These are phyloP conservation scores for Dichotomocladium elegans DNA, from an alignment of 371 early-diverging fungal genomes.

Conservation along the genomic window DNA sequence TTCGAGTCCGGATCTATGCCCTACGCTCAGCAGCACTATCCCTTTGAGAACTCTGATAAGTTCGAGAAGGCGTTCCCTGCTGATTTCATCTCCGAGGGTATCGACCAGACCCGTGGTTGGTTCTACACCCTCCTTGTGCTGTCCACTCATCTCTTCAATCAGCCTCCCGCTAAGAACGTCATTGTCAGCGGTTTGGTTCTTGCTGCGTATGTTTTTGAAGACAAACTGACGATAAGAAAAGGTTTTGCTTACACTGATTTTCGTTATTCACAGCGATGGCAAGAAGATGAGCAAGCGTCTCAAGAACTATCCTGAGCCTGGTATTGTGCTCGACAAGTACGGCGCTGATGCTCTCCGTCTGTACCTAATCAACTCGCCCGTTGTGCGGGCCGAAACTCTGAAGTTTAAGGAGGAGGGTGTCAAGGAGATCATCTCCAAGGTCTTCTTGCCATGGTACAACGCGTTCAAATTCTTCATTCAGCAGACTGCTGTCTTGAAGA, in stretches of 20 bases:
- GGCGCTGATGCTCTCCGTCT: conserved; percentile 99
- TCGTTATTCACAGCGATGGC: conserved; percentile 72
- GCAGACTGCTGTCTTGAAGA: conserved; percentile 86
- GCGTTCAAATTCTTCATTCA: conserved; percentile 96
- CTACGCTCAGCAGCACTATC: conserved; percentile 99
- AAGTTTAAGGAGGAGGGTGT: conserved; percentile 99
- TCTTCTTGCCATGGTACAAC: conserved; percentile 99
- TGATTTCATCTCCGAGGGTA: conserved; percentile 99
- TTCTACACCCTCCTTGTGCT: conserved; percentile 99
- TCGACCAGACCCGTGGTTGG: conserved; percentile 99
- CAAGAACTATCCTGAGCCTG: conserved; percentile 99
- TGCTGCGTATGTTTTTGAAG: conserved; percentile 63
- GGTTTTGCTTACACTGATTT: too few species aligned
- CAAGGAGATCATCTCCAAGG: conserved; percentile 92
- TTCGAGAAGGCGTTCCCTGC: conserved; percentile 96
- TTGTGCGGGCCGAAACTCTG: conserved; percentile 97
- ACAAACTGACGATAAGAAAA: background rate
- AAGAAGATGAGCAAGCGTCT: conserved; percentile 99
- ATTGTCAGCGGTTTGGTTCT: conserved; percentile 99
- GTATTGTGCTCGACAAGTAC: conserved; percentile 81
- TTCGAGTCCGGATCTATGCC: conserved; percentile 99
- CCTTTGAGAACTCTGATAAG: conserved; percentile 92
- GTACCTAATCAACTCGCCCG: conserved; percentile 99
- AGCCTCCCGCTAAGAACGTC: conserved; percentile 99
- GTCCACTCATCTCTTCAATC: conserved; percentile 97